Evolutionary conservation across 2,329 filamentous ascomycete genomes (phyloP).

Genomic region (Drechmeria coniospora): DNA sequence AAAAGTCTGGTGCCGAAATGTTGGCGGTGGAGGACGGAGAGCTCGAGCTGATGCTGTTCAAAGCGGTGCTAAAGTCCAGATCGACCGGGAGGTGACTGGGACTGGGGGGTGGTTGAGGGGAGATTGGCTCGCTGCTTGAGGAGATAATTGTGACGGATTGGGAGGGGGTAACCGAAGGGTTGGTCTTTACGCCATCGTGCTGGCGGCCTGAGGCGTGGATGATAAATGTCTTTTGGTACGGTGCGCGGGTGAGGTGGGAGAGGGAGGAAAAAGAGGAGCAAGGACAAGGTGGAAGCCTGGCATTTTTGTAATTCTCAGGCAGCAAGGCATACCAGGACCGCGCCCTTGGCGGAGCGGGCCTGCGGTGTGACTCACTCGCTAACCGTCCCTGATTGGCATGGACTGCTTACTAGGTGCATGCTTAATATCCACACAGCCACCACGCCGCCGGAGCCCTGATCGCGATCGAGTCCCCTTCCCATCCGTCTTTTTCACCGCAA

Average conservation of each 20-base stretch:
- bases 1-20: constrained; percentile 49
- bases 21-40: constrained; percentile 35
- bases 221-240: constrained; percentile 13
- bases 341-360: too few relatives aligned
- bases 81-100: constrained; percentile 43
- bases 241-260: constrained; percentile 17
- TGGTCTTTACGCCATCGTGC: constrained; percentile 45
- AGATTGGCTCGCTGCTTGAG: constrained; percentile 22
- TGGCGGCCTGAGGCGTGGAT: constrained; percentile 21
- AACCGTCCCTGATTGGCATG: too few relatives aligned
- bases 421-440: too few relatives aligned
- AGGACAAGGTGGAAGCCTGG: constrained; percentile 10
- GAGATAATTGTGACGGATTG: constrained; percentile 39
- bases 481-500: too few relatives aligned
- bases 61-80: constrained; percentile 53
- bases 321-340: constrained; percentile 16
- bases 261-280: constrained; percentile 17
- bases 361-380: too few relatives aligned
- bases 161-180: constrained; percentile 19
- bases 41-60: constrained; percentile 41
- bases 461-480: too few relatives aligned
- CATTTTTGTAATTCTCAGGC: constrained; percentile 32
- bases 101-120: constrained; percentile 29
- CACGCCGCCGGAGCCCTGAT: too few relatives aligned
- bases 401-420: too few relatives aligned